Base-by-base conservation (phyloP, 345 rosid genomes). In the Acer campestre region DNA sequence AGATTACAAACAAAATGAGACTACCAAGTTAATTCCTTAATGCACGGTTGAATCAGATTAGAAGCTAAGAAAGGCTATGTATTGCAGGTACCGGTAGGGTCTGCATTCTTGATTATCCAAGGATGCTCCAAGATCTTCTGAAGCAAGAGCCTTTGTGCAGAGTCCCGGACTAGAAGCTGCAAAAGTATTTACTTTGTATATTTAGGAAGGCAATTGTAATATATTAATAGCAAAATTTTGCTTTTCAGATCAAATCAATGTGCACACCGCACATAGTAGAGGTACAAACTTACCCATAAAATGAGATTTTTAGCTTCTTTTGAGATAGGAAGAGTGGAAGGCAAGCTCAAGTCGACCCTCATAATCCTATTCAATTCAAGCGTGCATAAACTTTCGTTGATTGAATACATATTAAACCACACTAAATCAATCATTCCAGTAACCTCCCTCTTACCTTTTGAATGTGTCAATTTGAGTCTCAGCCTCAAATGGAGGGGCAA, bases 271-370 rank as follows among this genome's bases (percentile, higher is more conserved):
- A 42, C 10, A 25, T 11, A 42, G 56, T 22, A 14, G 46, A 66
- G 8, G n/a, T 49, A 72, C 9, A 66, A 73, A 38, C 69, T 71
- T 86, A 94, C 98, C 86, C 74, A 76, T 75, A 82, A 73, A 70
- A 94, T 94, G 61, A 97, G 91, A 81, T 88, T 70, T 81, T 77
- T 93, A 68, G 98, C 98, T 78, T 94, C 98, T 22, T 67, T 73
- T 63, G 98, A 97, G 74, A 89, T 85, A 55, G 18, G 59, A 20
- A 94, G 97, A 17, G 69, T 49, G 23, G 85, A 42, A 67, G 99
- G 99, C 85, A 96, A 96, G 78, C 70, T 90, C 79, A 96, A 79
- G 76, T 96, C 98, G 14, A 94, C 82, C 79, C 88, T 90, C 81
- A 83, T 25, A 55, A 96, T 96, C 87, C 99, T 96, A 91, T 77